Evolutionary conservation across 225 moss, liverwort and hornwort genomes (phyloP).

Genomic region (Ulota crispa): DNA sequence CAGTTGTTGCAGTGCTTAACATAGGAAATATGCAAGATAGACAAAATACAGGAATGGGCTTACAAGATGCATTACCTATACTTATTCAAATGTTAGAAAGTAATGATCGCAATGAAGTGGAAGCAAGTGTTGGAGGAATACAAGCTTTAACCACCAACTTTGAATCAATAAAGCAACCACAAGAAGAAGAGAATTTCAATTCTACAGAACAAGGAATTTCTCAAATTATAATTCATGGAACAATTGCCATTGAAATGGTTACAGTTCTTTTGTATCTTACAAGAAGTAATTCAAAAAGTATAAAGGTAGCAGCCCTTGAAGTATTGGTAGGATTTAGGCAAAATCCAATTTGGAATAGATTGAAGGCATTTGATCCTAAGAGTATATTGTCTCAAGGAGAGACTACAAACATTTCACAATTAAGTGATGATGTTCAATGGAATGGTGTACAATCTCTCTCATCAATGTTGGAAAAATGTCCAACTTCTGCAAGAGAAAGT

Average conservation of each 20-base stretch:
- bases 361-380: neutral
- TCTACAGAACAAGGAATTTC: neutral
- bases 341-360: neutral
- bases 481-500: slow-evolving; percentile 46
- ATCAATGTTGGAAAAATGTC: slow-evolving; percentile 45
- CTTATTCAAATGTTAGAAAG: slow-evolving; percentile 63
- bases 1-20: slow-evolving; percentile 62
- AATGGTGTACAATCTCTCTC: slow-evolving; percentile 49
- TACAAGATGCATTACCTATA: slow-evolving; percentile 47
- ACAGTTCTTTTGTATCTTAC: slow-evolving; percentile 50
- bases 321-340: slow-evolving; percentile 44
- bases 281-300: slow-evolving; percentile 30
- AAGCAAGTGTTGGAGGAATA: slow-evolving; percentile 68
- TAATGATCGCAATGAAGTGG: slow-evolving; percentile 42
- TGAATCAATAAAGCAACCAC: neutral
- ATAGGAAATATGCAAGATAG: slow-evolving; percentile 60
- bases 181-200: neutral
- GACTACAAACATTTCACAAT: neutral
- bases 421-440: neutral
- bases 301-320: slow-evolving; percentile 43
- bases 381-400: neutral
- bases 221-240: slow-evolving; percentile 11
- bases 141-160: slow-evolving; percentile 41
- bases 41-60: slow-evolving; percentile 39
- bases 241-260: slow-evolving; percentile 57